Percentiles rank a stretch among this genome's conserved stretches.
These are phyloP conservation scores for Westerdykella ornata DNA, from an alignment of 2,329 filamentous ascomycete species.

Conservation along the genomic window DNA sequence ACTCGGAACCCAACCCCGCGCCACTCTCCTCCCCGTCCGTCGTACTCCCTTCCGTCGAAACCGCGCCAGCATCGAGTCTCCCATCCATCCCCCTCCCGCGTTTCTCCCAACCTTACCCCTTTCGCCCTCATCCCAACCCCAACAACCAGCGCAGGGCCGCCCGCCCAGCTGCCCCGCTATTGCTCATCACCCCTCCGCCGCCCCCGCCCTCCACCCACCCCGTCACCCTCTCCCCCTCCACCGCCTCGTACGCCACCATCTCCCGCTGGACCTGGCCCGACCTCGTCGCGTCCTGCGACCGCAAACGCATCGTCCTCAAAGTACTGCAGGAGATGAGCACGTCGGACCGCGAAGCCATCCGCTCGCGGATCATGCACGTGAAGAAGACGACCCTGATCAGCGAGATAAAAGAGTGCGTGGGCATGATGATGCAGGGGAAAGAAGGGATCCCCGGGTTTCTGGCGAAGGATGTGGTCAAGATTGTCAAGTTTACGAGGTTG, in stretches of 20 bases:
- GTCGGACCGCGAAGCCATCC: constrained; percentile 16
- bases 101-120: too few relatives aligned
- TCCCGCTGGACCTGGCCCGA: constrained; percentile 30
- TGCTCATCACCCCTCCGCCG: too few relatives aligned
- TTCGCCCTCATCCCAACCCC: too few relatives aligned
- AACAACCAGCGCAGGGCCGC: too few relatives aligned
- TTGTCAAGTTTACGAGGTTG: constrained; percentile 20
- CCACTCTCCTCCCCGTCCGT: too few relatives aligned
- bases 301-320: constrained; percentile 42
- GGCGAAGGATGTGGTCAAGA: constrained; percentile 20
- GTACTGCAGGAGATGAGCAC: constrained; percentile 31
- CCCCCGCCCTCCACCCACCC: too few relatives aligned
- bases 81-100: too few relatives aligned
- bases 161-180: too few relatives aligned
- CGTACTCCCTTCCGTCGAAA: too few relatives aligned
- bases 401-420: constrained; percentile 21
- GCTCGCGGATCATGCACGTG: constrained; percentile 15
- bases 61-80: too few relatives aligned
- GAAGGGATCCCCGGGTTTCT: constrained; percentile 22
- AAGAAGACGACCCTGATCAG: constrained; percentile 14
- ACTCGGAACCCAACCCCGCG: too few relatives aligned
- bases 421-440: constrained; percentile 16
- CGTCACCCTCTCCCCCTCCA: constrained; percentile 10
- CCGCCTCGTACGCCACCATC: constrained; percentile 22
- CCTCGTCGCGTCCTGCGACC: constrained; percentile 37